Evolutionary conservation across 1,284 basidiomycete species (phyloP).

Genomic region (Rhodotorula sp.): DNA sequence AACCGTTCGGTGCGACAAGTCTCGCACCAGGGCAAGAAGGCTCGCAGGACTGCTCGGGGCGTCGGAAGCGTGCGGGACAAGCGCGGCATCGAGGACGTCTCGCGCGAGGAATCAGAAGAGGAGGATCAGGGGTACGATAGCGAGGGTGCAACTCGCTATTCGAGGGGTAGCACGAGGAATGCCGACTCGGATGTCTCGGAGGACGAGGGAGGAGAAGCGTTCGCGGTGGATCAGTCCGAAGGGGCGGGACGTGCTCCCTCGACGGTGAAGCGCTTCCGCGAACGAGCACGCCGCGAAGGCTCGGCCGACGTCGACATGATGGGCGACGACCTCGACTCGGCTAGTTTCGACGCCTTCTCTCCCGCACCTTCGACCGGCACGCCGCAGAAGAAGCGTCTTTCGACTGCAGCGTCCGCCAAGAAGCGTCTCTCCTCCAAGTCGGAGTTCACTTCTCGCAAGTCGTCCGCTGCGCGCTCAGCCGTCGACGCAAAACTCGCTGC

Average conservation of each 20-base stretch:
- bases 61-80: constrained; percentile 15
- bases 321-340: constrained; percentile 25
- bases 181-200: constrained; percentile 32
- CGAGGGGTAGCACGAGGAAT: constrained; percentile 4
- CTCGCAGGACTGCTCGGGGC: constrained; percentile 7
- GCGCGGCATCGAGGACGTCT: constrained; percentile 19
- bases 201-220: background rate
- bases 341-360: constrained; percentile 2
- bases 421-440: constrained; percentile 9
- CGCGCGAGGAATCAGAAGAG: background rate
- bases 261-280: constrained; percentile 26
- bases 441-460: constrained; percentile 7
- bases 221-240: background rate
- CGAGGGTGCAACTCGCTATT: background rate
- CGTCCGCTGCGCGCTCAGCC: background rate
- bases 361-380: background rate
- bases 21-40: constrained; percentile 10
- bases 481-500: background rate
- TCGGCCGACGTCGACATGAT: constrained; percentile 32
- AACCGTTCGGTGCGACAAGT: too few relatives aligned
- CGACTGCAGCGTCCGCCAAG: constrained; percentile 6
- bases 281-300: constrained; percentile 4
- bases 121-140: background rate
- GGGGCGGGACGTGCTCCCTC: background rate
- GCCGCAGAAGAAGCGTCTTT: constrained; percentile 5